Evolutionary conservation across 148 eudicot species (phyloP), one percentile per base, ranked within the genome.

Genomic region (Dysphania ambrosioides): DNA sequence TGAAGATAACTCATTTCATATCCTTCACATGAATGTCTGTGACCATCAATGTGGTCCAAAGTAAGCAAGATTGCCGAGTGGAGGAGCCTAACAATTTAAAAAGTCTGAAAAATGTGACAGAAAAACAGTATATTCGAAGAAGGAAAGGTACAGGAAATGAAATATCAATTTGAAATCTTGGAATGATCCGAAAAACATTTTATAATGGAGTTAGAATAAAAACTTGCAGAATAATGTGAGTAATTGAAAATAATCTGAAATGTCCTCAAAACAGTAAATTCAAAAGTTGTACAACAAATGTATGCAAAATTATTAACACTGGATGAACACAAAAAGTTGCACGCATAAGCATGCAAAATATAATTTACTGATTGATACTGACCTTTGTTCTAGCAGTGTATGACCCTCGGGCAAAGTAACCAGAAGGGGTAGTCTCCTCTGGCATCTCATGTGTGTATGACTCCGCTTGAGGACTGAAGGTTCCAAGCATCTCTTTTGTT

Each of bases 401-500:
- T 61, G 87, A 78, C n/a, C 93, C 90, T 63, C 93, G 85, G 7
- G 87, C 90, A 71, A 89, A 89, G 65, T 73, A 83, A 41, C 93
- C 93, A 24, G 88, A 82, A 47, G 93, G 93, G 36, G 90, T 83
- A 49, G 84, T 85, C 29, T 89, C 93, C 76, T 89, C 90, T 0
- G 88, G 88, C 80, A 85, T 87, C 68, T 87, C 90, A 79, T 86
- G 87, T 9, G 85, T 82, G 70, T 87, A 89, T 67, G 88, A 82
- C 47, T 89, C 93, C 27, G 76, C 79, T 73, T 89, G 90, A 5
- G 93, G 93, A 79, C 90, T 85, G 80, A 87, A 89, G 36, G 93
- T 89, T 68, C 93, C 93, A 42, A 89, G 86, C 93, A 89, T 89
- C 70, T 87, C 83, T 71, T 85, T 89, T 56, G 85, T 63, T 71